Base-by-base conservation (phyloP, 1,139 yeast species). In the Geotrichum australiense region DNA sequence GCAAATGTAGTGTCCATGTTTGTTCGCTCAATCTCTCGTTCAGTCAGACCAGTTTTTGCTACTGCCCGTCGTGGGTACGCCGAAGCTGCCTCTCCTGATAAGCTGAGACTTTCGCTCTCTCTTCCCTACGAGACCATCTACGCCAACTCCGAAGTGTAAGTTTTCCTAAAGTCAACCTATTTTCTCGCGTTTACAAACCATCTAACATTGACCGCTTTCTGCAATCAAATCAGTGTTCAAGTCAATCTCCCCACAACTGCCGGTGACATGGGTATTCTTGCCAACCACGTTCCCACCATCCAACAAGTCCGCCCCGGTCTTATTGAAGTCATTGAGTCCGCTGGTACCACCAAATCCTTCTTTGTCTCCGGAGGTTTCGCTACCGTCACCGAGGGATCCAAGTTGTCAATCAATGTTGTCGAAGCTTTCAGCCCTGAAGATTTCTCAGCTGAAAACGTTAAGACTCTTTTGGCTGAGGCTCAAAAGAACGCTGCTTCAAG, bases 301-400 rank as follows among this genome's bases (percentile, higher is more conserved):
- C 97, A 93, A 71, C 96, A 93, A 74, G 79, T 91, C 65, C 79
- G 82, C 64, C 96, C 98, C 57, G 99, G 99, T 66, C 76, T 93
- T 51, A 83, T 91, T 57, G 96, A 89, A 69, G 78, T 91, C 62
- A 80, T 86, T 56, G 87, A 85, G 65, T 74, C 80, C 61, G 67
- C 79, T 43, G 93, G 91, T 54, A 71, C 77, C 58, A 76, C 78
- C 62, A 86, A 85, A 73, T 86, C 82, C 69, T 91, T 73, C 69
- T 76, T 76, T 50, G 91, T 91, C 54, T 79, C 95, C 51, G 98
- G 98, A 53, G 99, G 99, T 52, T 83, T 91, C 59, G 98, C 96
- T 51, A 80, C 95, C 48, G 94, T 93, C 51, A 91, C 86, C 65
- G 97, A 96, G 66, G 94, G 89, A 59, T 87, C 94, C 58, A 76